Evolutionary conservation across 768 basidiomycete genomes (phyloP).

Genomic region (Aureoboletus auriporus): DNA sequence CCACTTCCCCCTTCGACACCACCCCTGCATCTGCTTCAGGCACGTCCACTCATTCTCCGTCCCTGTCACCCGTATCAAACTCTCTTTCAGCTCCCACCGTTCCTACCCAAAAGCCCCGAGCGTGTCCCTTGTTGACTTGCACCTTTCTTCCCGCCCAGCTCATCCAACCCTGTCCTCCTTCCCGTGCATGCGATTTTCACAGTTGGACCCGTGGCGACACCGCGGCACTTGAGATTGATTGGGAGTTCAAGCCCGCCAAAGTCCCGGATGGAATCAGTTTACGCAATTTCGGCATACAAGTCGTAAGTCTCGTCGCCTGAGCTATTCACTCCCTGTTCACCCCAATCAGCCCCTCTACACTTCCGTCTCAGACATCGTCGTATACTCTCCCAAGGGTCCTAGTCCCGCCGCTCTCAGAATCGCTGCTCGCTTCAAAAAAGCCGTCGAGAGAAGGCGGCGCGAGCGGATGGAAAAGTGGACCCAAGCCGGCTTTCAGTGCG

Average conservation of each 20-base stretch:
- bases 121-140: conserved; percentile 43
- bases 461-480: conserved; percentile 38
- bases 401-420: conserved; percentile 51
- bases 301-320: conserved; percentile 47
- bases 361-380: conserved; percentile 83
- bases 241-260: conserved; percentile 65
- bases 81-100: conserved; percentile 7
- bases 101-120: conserved; percentile 7
- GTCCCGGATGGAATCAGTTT: conserved; percentile 82
- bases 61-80: not conserved
- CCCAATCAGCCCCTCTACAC: conserved; percentile 71
- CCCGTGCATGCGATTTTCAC: conserved; percentile 18
- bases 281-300: conserved; percentile 87
- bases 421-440: conserved; percentile 62
- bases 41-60: not conserved
- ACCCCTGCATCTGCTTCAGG: conserved; percentile 1
- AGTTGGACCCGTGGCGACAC: conserved; percentile 16
- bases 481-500: conserved; percentile 13
- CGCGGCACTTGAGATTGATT: conserved; percentile 29
- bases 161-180: conserved; percentile 26
- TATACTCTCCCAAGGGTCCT: conserved; percentile 74
- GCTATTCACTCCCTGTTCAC: conserved; percentile 3
- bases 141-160: conserved; percentile 49
- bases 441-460: conserved; percentile 52
- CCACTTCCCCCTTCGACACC: conserved; percentile 3